A percentile compares a stretch with the other conserved stretches of the same genome.
These are phyloP conservation scores for Xylaria bambusicola DNA, from an alignment of 495 filamentous ascomycete species.

Conservation along the genomic window DNA sequence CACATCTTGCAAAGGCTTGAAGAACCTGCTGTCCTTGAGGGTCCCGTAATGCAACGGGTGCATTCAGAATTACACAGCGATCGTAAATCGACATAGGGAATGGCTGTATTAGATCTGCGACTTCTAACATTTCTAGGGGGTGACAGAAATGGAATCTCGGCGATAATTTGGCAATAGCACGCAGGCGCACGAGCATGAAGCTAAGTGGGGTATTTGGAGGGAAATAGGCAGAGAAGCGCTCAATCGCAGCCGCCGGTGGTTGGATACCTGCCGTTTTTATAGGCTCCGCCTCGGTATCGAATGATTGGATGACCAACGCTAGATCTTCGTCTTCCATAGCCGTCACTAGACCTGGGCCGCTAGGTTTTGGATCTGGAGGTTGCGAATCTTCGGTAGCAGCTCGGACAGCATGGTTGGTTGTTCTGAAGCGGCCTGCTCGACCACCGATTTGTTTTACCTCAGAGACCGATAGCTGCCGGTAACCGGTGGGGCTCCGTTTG, in stretches of 20 bases:
- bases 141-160: slow-evolving; percentile 73
- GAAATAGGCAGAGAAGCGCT: slow-evolving; percentile 76
- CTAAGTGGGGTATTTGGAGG: slow-evolving; percentile 72
- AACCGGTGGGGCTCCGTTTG: slow-evolving; percentile 62
- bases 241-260: slow-evolving; percentile 64
- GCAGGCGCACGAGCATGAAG: slow-evolving; percentile 71
- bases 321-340: slow-evolving; percentile 74
- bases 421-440: slow-evolving; percentile 85
- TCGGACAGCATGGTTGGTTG: slow-evolving; percentile 56
- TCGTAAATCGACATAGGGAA: slow-evolving; percentile 68
- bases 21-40: slow-evolving; percentile 43
- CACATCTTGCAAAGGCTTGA: slow-evolving; percentile 62
- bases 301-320: slow-evolving; percentile 58
- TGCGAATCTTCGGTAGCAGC: slow-evolving; percentile 27
- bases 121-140: slow-evolving; percentile 55
- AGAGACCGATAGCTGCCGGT: slow-evolving; percentile 60
- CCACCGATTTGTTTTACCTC: slow-evolving; percentile 95
- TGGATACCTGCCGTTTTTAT: slow-evolving; percentile 73
- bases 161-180: slow-evolving; percentile 62
- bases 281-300: slow-evolving; percentile 63
- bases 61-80: slow-evolving; percentile 70
- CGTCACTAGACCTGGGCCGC: slow-evolving; percentile 68
- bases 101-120: slow-evolving; percentile 70
- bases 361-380: slow-evolving; percentile 52
- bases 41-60: slow-evolving; percentile 57